These are phyloP conservation scores for Leptographium flavum DNA, from an alignment of 2,329 filamentous ascomycete species.

Conservation along the genomic window DNA sequence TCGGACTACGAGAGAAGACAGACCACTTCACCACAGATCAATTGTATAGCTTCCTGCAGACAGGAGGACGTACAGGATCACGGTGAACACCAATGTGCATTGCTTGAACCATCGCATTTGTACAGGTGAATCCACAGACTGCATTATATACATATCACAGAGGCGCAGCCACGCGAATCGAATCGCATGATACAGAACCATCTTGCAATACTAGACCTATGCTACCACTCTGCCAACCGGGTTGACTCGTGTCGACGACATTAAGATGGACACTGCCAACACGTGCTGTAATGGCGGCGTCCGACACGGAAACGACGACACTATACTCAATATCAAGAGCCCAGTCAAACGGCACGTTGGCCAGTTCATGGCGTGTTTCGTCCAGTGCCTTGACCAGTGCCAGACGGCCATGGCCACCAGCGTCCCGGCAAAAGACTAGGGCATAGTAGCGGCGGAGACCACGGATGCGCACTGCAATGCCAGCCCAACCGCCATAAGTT, in stretches of 20 bases:
- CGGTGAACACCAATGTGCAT: no score
- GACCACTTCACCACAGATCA: no score
- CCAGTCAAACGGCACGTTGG: neutral
- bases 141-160: no score
- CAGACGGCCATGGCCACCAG: neutral
- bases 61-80: no score
- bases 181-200: no score
- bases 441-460: conserved; percentile 19
- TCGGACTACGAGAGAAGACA: no score
- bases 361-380: neutral
- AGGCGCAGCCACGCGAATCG: no score
- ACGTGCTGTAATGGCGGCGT: neutral
- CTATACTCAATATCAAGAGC: neutral
- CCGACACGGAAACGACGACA: neutral
- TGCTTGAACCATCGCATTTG: no score
- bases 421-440: conserved; percentile 10
- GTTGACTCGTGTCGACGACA: neutral
- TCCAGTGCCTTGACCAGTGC: neutral
- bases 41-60: no score
- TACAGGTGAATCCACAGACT: no score
- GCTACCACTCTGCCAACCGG: neutral
- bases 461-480: conserved; percentile 15
- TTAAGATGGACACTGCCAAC: neutral
- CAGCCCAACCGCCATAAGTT: conserved; percentile 13
- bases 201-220: neutral